Evolutionary conservation across 192 early-diverging fungal genomes (phyloP), one percentile per base, ranked within the genome.

Genomic region (Umbelopsis sp.): DNA sequence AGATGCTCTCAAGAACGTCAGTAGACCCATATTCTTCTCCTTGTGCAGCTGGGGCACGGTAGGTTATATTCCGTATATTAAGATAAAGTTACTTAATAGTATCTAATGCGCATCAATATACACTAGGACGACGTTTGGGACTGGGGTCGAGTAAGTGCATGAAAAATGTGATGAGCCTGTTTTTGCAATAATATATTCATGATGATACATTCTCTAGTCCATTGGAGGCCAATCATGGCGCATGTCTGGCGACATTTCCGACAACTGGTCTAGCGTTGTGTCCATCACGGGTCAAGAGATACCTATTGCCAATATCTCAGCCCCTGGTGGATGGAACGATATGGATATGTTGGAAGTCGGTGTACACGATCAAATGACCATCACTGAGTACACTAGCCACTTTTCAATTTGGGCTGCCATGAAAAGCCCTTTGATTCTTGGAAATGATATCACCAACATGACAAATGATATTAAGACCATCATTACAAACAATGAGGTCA

Each of bases 311-410:
- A 51, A 81, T 17, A 77, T 74, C 34, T 31, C 73, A 20, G 74
- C 50, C 31, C 80, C 79, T 31, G 84, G 84, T 45, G 83, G 80
- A 20, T 87, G 72, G 53, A 85, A 85, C 70, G 86, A 87, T 71
- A 76, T 81, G 52, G 86, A 87, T 68, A 86, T 87, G 84, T 71
- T 87, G 43, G 82, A 86, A 72, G 78, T 87, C 47, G 89, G 88
- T 2, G 56, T 62, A 29, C 83, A 85, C 44, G 81, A 82, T 36
- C 62, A 70, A 29, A 82, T 87, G 76, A 76, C 80, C 0, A 51
- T 76, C 21, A 68, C 78, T 7, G 80, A 82, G 62, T 74, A 82
- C 31, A 78, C 74, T 8, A 77, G 83, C 8, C 88, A 89, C 68
- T 89, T 88, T 70, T 71, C 65, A 8, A 56, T 87, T 12, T 90